Evolutionary conservation across 345 rosid genomes (phyloP), one percentile per base, ranked within the genome.

Genomic region (Eucalyptus polybractea): DNA sequence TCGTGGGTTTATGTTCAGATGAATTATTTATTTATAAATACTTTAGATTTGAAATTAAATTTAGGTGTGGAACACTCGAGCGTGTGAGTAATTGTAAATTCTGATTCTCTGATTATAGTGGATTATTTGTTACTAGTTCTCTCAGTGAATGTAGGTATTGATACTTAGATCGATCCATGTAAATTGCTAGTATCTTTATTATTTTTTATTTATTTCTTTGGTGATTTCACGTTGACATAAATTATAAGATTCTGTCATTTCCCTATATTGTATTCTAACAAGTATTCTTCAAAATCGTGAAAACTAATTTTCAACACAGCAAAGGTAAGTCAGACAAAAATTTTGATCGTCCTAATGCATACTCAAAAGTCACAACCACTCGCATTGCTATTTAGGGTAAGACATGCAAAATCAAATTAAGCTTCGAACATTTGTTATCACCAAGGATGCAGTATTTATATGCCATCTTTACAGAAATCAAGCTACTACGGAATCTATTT

Each of bases 251-350:
- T 0, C 14, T 49, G 0, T 49, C 0, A 0, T 49, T 49, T 49
- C 0, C 2, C 0, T 0, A 49, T 49, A 49, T 49, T 49, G 1
- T 49, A 49, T 49, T 13, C 6, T 0, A 49, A 49, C 15, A 5
- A 95, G 95, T 86, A 93, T 97, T 87, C 94, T 97, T 53, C 93
- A 93, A 13, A 94, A 95, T 50, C 94, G 98, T 88, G 89, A 90
- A 87, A 93, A 50, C 58, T 92, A 10, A 93, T 94, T 88, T 96
- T 94, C 89, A 95, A 96, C 93, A 95, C 96, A 17, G 98, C 98
- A 33, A 94, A 94, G 93, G 99, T 93, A 92, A 88, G 91, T 50
- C 0, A 40, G 6, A 45, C 40, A 10, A 44, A n/a, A 45, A 50
- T 29, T 85, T 11, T 1, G 25, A 37, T 19, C 3, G 8, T 19